A percentile compares a stretch with the other conserved stretches of the same genome.
Evolutionary conservation across 2,329 filamentous ascomycete genomes (phyloP).

Genomic region (Trichoderma pleuroti): DNA sequence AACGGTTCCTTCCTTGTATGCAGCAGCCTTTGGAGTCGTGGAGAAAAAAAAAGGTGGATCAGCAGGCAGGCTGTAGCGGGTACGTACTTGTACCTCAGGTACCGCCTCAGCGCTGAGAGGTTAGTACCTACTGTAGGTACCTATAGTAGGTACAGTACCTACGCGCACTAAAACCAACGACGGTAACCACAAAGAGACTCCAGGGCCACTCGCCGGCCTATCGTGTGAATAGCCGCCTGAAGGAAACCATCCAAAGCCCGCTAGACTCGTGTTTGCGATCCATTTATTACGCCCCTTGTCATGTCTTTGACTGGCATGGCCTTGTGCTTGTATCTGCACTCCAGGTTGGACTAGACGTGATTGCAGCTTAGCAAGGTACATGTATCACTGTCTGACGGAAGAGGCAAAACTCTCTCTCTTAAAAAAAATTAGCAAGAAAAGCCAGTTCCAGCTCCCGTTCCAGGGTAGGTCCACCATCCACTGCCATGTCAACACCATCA

Average conservation of each 20-base stretch:
- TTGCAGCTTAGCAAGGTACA: neutral
- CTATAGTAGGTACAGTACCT: too few relatives aligned
- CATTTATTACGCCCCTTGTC: neutral
- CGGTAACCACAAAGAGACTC: neutral
- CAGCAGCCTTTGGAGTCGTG: conserved; percentile 19
- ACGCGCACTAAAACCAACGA: neutral
- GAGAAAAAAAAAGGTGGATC: conserved; percentile 27
- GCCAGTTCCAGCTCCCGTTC: neutral
- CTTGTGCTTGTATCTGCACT: neutral
- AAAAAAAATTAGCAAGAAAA: neutral
- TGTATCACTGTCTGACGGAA: neutral
- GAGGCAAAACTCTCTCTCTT: too few relatives aligned
- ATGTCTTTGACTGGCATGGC: neutral
- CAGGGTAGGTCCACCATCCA: neutral
- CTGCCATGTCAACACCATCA: neutral
- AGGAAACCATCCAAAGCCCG: too few relatives aligned
- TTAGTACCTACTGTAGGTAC: too few relatives aligned
- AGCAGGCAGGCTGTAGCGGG: conserved; percentile 25
- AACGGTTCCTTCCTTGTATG: conserved; percentile 22
- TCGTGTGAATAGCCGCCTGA: neutral
- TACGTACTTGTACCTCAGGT: neutral
- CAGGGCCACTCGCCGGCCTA: neutral
- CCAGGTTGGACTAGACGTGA: neutral
- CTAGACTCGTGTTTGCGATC: neutral
- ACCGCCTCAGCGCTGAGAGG: neutral